phyloP scores from a whole-genome alignment of 2,329 filamentous ascomycete species.

The Penicillium janthinellum region DNA sequence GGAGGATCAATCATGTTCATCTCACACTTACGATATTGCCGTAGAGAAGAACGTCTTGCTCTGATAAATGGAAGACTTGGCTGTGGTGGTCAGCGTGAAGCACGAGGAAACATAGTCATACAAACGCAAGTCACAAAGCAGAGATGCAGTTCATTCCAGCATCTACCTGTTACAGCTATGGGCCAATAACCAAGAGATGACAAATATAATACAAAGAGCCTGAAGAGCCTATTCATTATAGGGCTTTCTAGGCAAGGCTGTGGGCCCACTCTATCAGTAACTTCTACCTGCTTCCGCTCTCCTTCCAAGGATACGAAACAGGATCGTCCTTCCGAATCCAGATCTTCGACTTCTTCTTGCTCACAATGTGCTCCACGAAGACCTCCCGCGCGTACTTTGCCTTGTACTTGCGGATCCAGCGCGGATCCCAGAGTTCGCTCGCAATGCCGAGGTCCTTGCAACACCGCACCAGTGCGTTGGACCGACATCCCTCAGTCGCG shows the following conservation, averaged over 20 bases:
- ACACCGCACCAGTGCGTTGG: conserved; percentile 95
- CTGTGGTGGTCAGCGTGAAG: background rate
- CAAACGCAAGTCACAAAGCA: background rate
- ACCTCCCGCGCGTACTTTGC: conserved; percentile 72
- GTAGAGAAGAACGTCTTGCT: background rate
- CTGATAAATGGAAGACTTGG: background rate
- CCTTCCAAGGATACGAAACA: conserved; percentile 66
- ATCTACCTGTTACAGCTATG: background rate
- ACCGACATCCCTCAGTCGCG: conserved; percentile 95
- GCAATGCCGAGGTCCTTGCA: conserved; percentile 97
- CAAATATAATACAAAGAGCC: background rate
- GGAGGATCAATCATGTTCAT: background rate
- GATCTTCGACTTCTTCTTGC: conserved; percentile 87
- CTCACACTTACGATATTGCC: background rate
- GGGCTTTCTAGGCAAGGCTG: background rate
- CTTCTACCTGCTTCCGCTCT: conserved; percentile 35
- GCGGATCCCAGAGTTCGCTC: conserved; percentile 93
- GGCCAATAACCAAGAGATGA: background rate
- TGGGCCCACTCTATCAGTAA: background rate
- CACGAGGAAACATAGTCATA: too few relatives aligned
- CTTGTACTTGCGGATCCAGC: conserved; percentile 83
- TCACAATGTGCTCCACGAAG: conserved; percentile 85
- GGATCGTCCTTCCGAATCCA: conserved; percentile 83
- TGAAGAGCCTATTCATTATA: background rate
- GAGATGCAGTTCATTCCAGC: background rate